Evolutionary conservation across 768 basidiomycete genomes (phyloP).

Genomic region (Hygrophorus pudorinus): DNA sequence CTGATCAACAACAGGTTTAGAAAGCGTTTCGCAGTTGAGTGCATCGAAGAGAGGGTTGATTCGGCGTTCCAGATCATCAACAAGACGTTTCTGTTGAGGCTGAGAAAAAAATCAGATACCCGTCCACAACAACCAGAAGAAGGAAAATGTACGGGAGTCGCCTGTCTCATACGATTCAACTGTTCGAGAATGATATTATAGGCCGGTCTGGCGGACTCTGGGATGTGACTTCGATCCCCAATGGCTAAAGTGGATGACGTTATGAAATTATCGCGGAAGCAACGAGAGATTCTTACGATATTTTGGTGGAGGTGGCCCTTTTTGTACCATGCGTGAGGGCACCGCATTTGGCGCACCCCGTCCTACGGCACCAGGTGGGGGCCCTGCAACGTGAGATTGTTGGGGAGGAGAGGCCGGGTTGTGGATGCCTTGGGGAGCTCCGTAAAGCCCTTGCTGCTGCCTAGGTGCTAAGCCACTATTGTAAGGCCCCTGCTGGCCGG

Average conservation of each 20-base stretch:
- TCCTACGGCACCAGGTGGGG: slow-evolving; percentile 22
- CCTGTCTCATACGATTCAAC: slow-evolving; percentile 59
- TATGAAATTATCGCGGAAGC: background rate
- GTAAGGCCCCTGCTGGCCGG: slow-evolving; percentile 8
- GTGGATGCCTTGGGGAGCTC: slow-evolving; percentile 28
- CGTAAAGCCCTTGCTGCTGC: slow-evolving; percentile 29
- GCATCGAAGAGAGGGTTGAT: slow-evolving; percentile 83
- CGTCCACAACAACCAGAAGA: background rate
- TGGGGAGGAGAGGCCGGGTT: slow-evolving; percentile 12
- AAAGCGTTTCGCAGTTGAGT: slow-evolving; percentile 82
- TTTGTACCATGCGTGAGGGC: slow-evolving; percentile 12
- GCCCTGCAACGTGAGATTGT: slow-evolving; percentile 16
- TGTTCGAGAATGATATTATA: slow-evolving; percentile 58
- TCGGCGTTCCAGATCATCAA: slow-evolving; percentile 80
- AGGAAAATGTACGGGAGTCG: slow-evolving; percentile 52
- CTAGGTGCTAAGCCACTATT: slow-evolving; percentile 13
- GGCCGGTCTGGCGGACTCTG: slow-evolving; percentile 53
- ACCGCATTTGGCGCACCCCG: slow-evolving; percentile 18
- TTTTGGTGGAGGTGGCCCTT: slow-evolving; percentile 28
- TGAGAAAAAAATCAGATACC: slow-evolving; percentile 19
- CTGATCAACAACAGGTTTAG: slow-evolving; percentile 59
- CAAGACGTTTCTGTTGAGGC: slow-evolving; percentile 77
- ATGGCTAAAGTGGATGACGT: slow-evolving; percentile 41
- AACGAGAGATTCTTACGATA: slow-evolving; percentile 28
- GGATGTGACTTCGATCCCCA: slow-evolving; percentile 90